Percentiles rank a stretch among this genome's conserved stretches.
Evolutionary conservation across 2,329 filamentous ascomycete genomes (phyloP).

Genomic region (Fusarium sp.): DNA sequence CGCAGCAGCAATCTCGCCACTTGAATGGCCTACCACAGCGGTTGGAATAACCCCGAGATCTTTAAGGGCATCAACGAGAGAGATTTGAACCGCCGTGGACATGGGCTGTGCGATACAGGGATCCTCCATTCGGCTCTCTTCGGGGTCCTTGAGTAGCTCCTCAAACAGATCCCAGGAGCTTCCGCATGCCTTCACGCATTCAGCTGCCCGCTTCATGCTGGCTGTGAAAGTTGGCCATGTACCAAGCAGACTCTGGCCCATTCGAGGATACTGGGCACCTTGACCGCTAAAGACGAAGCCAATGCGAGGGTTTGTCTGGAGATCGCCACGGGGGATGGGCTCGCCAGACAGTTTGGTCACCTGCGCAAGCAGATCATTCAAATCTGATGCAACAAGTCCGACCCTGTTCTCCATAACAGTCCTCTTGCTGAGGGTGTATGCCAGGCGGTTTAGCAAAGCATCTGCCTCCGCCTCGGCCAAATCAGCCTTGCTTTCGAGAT

Average conservation of each 20-base stretch:
- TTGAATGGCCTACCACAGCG: slow-evolving; percentile 56
- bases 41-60: not conserved
- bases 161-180: slow-evolving; percentile 22
- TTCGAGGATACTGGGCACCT: slow-evolving; percentile 54
- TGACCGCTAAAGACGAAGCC: slow-evolving; percentile 55
- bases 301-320: slow-evolving; percentile 19
- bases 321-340: slow-evolving; percentile 13
- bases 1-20: slow-evolving; percentile 57
- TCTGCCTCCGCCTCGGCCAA: not conserved
- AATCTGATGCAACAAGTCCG: slow-evolving; percentile 31
- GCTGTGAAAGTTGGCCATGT: slow-evolving; percentile 3
- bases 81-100: slow-evolving; percentile 57
- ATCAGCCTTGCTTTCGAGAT: not conserved
- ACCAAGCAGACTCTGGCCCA: slow-evolving; percentile 52
- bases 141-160: slow-evolving; percentile 7
- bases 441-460: not conserved
- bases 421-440: not conserved
- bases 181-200: not conserved
- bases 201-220: slow-evolving; percentile 11
- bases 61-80: slow-evolving; percentile 1
- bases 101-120: slow-evolving; percentile 53
- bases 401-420: slow-evolving; percentile 27
- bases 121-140: slow-evolving; percentile 38
- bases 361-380: slow-evolving; percentile 26
- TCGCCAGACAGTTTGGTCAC: slow-evolving; percentile 1